phyloP scores from a whole-genome alignment of 169 alveolate species.

The Besnoitia besnoiti region DNA sequence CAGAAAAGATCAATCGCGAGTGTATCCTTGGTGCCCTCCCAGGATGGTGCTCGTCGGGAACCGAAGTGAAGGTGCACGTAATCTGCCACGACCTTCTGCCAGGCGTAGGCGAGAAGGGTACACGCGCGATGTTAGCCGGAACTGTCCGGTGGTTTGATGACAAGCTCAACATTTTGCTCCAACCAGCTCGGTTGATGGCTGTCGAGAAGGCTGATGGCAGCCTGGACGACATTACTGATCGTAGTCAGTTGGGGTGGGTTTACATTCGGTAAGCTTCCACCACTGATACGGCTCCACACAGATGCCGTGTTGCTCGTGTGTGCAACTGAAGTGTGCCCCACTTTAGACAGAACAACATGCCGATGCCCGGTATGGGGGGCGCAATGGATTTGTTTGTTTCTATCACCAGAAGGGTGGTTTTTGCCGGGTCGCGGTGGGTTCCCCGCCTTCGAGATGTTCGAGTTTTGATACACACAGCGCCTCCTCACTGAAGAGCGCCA shows the following conservation, averaged over 20 bases:
- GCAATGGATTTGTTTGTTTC: too few species aligned
- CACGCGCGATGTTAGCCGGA: slow-evolving; percentile 18
- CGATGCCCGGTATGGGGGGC: too few species aligned
- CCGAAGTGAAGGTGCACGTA: slow-evolving; percentile 15
- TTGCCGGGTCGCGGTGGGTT: too few species aligned
- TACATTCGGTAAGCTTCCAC: slow-evolving; percentile 16
- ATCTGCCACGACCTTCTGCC: not conserved
- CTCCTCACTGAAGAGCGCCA: too few species aligned
- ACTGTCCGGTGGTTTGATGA: slow-evolving; percentile 35
- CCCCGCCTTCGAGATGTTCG: too few species aligned
- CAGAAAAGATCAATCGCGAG: not conserved
- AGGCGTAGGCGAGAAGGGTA: not conserved
- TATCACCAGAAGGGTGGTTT: too few species aligned
- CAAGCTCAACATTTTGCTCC: slow-evolving; percentile 13
- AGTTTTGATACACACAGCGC: too few species aligned
- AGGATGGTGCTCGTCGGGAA: not conserved
- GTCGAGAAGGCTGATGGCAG: not conserved
- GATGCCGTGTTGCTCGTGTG: too few species aligned
- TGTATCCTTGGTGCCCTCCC: not conserved
- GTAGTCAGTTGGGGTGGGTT: not conserved
- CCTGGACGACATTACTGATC: not conserved
- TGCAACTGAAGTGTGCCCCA: too few species aligned
- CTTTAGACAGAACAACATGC: too few species aligned
- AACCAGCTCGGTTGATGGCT: slow-evolving; percentile 30
- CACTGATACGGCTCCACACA: too few species aligned